phyloP scores from a whole-genome alignment of 2,329 filamentous ascomycete genomes.

The Penicillium frequentans region DNA sequence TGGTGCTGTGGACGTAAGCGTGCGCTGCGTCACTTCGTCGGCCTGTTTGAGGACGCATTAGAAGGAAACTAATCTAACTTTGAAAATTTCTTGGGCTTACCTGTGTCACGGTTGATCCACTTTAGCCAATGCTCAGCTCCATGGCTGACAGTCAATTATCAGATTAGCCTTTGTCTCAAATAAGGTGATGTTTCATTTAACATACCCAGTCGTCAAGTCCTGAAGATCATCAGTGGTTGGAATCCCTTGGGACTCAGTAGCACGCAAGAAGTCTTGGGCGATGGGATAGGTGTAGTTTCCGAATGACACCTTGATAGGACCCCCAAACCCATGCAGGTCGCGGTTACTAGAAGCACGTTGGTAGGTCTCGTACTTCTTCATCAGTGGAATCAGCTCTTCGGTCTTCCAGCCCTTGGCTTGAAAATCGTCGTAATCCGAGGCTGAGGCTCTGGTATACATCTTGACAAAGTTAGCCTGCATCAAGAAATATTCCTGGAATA shows the following conservation, averaged over 20 bases:
- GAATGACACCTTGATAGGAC: slow-evolving; percentile 80
- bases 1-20: slow-evolving; percentile 74
- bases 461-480: slow-evolving; percentile 24
- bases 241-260: slow-evolving; percentile 71
- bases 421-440: slow-evolving; percentile 76
- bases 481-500: slow-evolving; percentile 52
- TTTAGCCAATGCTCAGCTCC: slow-evolving; percentile 83
- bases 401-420: slow-evolving; percentile 78
- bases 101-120: slow-evolving; percentile 70
- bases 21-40: slow-evolving; percentile 76
- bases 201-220: slow-evolving; percentile 56
- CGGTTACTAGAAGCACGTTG: slow-evolving; percentile 64
- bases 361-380: slow-evolving; percentile 81
- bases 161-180: background rate
- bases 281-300: slow-evolving; percentile 79
- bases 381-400: slow-evolving; percentile 71
- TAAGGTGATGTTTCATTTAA: background rate
- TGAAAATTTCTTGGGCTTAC: slow-evolving; percentile 30
- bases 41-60: slow-evolving; percentile 51
- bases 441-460: slow-evolving; percentile 73
- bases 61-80: background rate
- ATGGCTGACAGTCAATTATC: slow-evolving; percentile 37
- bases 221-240: slow-evolving; percentile 74
- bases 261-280: slow-evolving; percentile 76
- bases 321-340: slow-evolving; percentile 71